Evolutionary conservation across 1,284 basidiomycete genomes (phyloP), one percentile per base, ranked within the genome.

Genomic region (Tylopilus orsonianus): DNA sequence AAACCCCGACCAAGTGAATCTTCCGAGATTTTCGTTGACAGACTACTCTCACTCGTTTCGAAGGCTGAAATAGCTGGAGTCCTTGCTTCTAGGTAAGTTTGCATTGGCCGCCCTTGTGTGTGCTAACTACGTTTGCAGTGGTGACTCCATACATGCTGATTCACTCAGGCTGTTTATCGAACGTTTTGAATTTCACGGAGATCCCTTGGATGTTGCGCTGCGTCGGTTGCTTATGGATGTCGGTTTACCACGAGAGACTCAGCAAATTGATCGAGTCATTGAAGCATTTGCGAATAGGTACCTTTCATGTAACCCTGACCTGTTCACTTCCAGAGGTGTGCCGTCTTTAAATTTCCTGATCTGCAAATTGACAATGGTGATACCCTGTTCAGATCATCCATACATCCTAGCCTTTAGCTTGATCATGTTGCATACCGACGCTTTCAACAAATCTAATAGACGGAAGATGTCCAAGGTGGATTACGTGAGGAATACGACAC

Each of bases 361-460:
- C 10, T 27, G 10, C 38, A 20, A 39, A 41, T 46, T 22, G 32
- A 50, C 18, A 10, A 44, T 18, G 24, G 36, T 42, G 36, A 45
- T 40, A 8, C 27, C 26, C 32, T 39, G 14, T 40, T 24, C 53
- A 93, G 95, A 98, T 63, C 92, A 97, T 62, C 89, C 95, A 5
- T 99, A 99, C 71, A 90, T 99, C 39, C 75, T 99, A 35, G 92
- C 96, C 12, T 99, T 99, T 71, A 97, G 96, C 58, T 75, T 99
- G 61, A 97, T 99, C 66, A 98, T 99, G 94, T 77, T 99, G 38
- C 95, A 98, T 65, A 99, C 97, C 10, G 96, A 99, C 65, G 90
- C 89, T 2, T 99, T 98, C 77, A 99, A 99, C 72, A 92, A 88
- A 70, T 93, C 92, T 56, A 98, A 97, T 71, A 97, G 93, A 71